These are phyloP conservation scores for Piper betle DNA, from an alignment of 164 flowering plant species.

Conservation along the genomic window DNA sequence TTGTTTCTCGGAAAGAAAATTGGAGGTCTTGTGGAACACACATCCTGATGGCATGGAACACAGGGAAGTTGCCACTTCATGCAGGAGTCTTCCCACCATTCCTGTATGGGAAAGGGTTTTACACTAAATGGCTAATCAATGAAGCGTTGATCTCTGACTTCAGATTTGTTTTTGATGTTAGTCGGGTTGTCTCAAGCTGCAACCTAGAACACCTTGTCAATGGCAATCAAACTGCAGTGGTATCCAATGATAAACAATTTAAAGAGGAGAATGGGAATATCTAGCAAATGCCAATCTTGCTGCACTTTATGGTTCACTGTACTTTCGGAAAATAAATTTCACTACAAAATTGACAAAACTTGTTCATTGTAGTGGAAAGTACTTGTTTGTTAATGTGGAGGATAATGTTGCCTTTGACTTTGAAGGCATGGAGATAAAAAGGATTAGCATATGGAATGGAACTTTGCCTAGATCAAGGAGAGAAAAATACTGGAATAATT, in stretches of 20 bases:
- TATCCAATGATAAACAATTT: slow-evolving; percentile 5
- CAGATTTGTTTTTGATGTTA: slow-evolving; percentile 86
- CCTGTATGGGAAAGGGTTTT: slow-evolving; percentile 60
- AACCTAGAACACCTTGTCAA: slow-evolving; percentile 18
- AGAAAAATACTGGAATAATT: slow-evolving; percentile 26
- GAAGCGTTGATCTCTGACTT: slow-evolving; percentile 58
- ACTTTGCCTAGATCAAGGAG: slow-evolving; percentile 19
- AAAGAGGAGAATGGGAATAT: slow-evolving; percentile 51
- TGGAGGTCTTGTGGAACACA: slow-evolving; percentile 26
- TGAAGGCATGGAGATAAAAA: slow-evolving; percentile 3
- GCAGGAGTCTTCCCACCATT: slow-evolving; percentile 88
- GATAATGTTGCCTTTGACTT: slow-evolving; percentile 21
- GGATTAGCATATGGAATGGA: slow-evolving; percentile 22
- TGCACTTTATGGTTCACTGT: slow-evolving; percentile 50
- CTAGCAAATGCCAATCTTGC: slow-evolving; percentile 50
- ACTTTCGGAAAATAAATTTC: slow-evolving; percentile 35
- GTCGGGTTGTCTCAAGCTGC: slow-evolving; percentile 48
- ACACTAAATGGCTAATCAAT: slow-evolving; percentile 62
- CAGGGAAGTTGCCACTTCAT: slow-evolving; percentile 55
- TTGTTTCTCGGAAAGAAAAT: slow-evolving; percentile 23
- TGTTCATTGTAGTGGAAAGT: slow-evolving; percentile 35
- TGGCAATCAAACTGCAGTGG: slow-evolving; percentile 6
- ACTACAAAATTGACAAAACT: slow-evolving; percentile 36
- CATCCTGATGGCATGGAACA: slow-evolving; percentile 83
- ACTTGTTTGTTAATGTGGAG: slow-evolving; percentile 27